These are phyloP conservation scores for Scheffersomyces quercinus DNA, from an alignment of 1,139 yeast species.

Conservation along the genomic window DNA sequence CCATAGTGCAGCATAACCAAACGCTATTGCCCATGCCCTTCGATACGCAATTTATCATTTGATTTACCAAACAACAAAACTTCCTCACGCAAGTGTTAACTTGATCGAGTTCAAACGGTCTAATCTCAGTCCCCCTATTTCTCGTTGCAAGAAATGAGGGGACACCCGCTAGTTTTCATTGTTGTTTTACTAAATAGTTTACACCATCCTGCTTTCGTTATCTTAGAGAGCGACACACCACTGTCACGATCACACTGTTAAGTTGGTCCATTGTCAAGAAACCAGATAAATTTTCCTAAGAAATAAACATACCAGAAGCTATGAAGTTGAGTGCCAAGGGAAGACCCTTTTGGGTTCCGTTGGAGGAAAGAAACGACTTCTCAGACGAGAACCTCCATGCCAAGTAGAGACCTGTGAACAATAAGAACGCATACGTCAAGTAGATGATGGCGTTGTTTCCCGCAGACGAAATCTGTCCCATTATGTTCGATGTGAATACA, in stretches of 20 bases:
- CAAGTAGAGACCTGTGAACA: slow-evolving; percentile 57
- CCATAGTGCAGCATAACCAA: too few relatives aligned
- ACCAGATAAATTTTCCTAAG: slow-evolving; percentile 2
- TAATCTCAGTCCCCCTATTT: slow-evolving; percentile 58
- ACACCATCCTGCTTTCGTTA: too few relatives aligned
- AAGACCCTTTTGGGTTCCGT: slow-evolving; percentile 77
- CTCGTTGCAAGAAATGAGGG: slow-evolving; percentile 15
- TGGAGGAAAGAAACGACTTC: slow-evolving; percentile 65
- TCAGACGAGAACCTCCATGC: slow-evolving; percentile 54
- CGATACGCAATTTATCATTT: not conserved
- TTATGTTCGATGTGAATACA: slow-evolving; percentile 3
- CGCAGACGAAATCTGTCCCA: slow-evolving; percentile 37
- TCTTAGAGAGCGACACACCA: too few relatives aligned
- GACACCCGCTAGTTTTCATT: slow-evolving; percentile 52
- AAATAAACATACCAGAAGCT: slow-evolving; percentile 75
- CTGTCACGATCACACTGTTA: not conserved
- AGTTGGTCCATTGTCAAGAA: slow-evolving; percentile 8
- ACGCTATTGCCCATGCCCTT: too few relatives aligned
- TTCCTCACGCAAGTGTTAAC: slow-evolving; percentile 89
- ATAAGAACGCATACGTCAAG: slow-evolving; percentile 66
- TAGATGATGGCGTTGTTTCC: slow-evolving; percentile 75
- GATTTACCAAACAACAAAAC: slow-evolving; percentile 17
- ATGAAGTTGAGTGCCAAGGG: slow-evolving; percentile 83
- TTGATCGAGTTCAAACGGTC: slow-evolving; percentile 87
- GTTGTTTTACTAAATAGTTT: not conserved